Base-by-base conservation (phyloP, 768 basidiomycete species). In the Rhizopogon roseolus region DNA sequence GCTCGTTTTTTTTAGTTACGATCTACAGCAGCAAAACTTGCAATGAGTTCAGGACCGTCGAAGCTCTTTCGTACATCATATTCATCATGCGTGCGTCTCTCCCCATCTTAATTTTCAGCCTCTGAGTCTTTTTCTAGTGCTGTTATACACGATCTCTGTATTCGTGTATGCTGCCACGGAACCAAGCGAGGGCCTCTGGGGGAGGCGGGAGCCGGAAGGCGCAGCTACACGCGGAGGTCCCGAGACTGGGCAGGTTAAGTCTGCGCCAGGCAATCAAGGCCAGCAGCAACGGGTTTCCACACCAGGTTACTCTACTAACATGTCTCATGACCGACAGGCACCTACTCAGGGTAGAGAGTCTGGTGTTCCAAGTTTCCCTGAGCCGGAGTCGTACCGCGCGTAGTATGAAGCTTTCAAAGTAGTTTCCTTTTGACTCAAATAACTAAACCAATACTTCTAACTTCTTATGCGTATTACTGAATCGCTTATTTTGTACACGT, bases 61-160 rank as follows among this genome's bases (percentile, higher is more conserved):
- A 56, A 38, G 75, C 69, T 1, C 68, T 77, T 55, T 54, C 70
- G 7, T 75, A 68, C 57, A 55, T 76, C 36, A 64, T 55, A 54
- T 76, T 72, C 55, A 54, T 72, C 36, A 48, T 69, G 0, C 17
- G 75, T 73, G 42, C 52, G 70, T 61, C 13, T 36, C 16, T 48
- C 16, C 8, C 17, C 5, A 6, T 17, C 16, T 9, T 49, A 13
- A 16, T 29, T 13, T 17, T 52, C 32, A 10, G 39, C 22, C 51
- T 36, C 14, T 49, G 17, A 57, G 28, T 9, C 9, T 16, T 17
- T n/a, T 42, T 43, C 22, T 55, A 76, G 76, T 74, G 14, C 29
- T 71, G 36, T 38, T 57, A 9, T 77, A 75, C 56, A 57, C 53
- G 3, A 34, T 57, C 34, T 32, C 54, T 8, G 52, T 76, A n/a